Evolutionary conservation across 2,329 filamentous ascomycete species (phyloP).

Genomic region (Juglanconis juglandina): DNA sequence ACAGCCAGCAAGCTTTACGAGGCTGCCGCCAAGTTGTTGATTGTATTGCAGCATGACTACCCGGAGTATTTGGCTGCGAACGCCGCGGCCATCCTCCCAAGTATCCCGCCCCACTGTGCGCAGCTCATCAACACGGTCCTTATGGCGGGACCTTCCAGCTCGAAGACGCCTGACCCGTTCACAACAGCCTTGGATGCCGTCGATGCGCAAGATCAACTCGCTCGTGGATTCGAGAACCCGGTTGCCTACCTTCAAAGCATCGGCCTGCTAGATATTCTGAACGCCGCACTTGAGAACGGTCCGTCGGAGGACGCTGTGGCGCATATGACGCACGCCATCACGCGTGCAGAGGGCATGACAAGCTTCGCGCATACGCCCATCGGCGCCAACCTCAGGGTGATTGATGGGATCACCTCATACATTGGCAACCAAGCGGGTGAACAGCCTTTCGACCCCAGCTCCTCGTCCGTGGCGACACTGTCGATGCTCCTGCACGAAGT

Average conservation of each 20-base stretch:
- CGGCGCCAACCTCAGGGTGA: conserved; percentile 64
- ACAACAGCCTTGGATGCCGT: conserved; percentile 66
- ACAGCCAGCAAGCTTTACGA: conserved; percentile 81
- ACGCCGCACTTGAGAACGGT: conserved; percentile 57
- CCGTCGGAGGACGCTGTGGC: conserved; percentile 71
- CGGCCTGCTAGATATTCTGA: conserved; percentile 57
- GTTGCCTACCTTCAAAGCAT: conserved; percentile 49
- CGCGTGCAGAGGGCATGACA: conserved; percentile 54
- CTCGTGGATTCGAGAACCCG: conserved; percentile 63
- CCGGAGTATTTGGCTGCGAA: conserved; percentile 89
- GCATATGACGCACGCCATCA: conserved; percentile 71
- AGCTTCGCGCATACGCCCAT: conserved; percentile 66
- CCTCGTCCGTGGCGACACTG: conserved; percentile 68
- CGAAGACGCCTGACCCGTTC: conserved; percentile 71
- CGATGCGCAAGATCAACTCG: conserved; percentile 73
- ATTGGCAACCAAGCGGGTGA: conserved; percentile 66
- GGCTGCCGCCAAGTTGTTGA: conserved; percentile 74
- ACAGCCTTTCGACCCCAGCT: conserved; percentile 60
- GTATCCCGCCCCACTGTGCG: conserved; percentile 77
- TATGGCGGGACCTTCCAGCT: conserved; percentile 63
- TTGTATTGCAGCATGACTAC: conserved; percentile 89
- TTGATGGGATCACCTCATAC: conserved; percentile 82
- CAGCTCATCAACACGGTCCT: conserved; percentile 88
- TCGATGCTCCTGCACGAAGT: conserved; percentile 74
- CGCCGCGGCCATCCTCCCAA: conserved; percentile 75